Evolutionary conservation across 495 filamentous ascomycete genomes (phyloP), one percentile per base, ranked within the genome.

Genomic region (Aspergillus homomorphus): DNA sequence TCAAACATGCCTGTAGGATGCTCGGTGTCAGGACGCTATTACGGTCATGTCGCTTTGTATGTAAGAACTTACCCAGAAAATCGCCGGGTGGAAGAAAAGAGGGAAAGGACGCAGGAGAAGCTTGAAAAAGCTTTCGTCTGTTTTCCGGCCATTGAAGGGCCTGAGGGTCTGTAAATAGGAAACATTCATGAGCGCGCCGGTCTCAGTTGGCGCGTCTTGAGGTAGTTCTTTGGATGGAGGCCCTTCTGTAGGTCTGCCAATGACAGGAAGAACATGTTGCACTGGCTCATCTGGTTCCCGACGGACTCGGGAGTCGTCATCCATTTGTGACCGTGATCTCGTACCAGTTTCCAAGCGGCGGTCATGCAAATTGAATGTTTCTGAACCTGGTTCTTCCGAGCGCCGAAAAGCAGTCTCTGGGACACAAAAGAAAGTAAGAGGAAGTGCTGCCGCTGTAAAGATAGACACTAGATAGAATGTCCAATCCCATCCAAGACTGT

Each of bases 321-420:
- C 42, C 4, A 59, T 42, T 2, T 58, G 60, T 24, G n/a, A 21
- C n/a, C 64, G 59, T 8, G 63, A 56, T 0, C 67, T 57, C 3
- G 49, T 56, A 14, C 30, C 41, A 58, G n/a, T 57, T 12, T 50
- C 52, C 1, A 21, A 50, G 24, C 19, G 51, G 20, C 48, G 57
- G 12, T 46, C 54, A 52, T 49, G 57, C 16, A 65, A 60, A 41
- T 67, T 65, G 19, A 69, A 70, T 22, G 81, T 75, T 56, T 89
- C 86, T 15, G 81, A 85, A 64, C 91, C 90, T 41, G 90, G 70
- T 49, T 79, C 62, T 12, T 81, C 70, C 1, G 86, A 78, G 4
- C 92, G 83, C 19, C 79, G 80, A 66, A 82, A 97, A 4, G 91
- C 84, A 2, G 90, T 97, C 66, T 97, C 92, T 0, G 92, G 92